These are phyloP conservation scores for Fusarium annulatum DNA, from an alignment of 2,329 filamentous ascomycete species.

Conservation along the genomic window DNA sequence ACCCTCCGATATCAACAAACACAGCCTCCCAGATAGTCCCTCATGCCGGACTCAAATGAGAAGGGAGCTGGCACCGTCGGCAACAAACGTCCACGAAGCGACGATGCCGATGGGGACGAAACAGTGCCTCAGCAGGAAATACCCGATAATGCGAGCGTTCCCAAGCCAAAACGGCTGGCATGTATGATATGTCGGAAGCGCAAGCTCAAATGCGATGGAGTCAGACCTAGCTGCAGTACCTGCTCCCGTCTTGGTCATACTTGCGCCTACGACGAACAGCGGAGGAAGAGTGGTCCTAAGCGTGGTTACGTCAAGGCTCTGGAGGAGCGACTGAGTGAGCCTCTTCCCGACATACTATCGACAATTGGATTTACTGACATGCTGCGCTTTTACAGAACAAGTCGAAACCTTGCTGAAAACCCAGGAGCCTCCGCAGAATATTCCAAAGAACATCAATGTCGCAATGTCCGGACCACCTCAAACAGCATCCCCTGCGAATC, in stretches of 20 bases:
- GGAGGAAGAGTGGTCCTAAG: conserved; percentile 94
- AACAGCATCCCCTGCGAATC: conserved; percentile 45
- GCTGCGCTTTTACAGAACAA: conserved; percentile 71
- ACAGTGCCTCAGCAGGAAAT: conserved; percentile 53
- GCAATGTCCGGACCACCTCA: conserved; percentile 45
- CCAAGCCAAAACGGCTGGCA: conserved; percentile 91
- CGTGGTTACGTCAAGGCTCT: conserved; percentile 93
- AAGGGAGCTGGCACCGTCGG: conserved; percentile 50
- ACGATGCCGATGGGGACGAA: conserved; percentile 50
- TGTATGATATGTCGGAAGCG: conserved; percentile 94
- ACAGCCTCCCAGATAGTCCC: conserved; percentile 6
- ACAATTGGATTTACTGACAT: conserved; percentile 34
- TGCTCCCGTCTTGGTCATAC: conserved; percentile 87
- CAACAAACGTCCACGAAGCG: conserved; percentile 44
- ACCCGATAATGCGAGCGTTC: conserved; percentile 67
- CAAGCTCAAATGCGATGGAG: conserved; percentile 90
- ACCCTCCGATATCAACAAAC: conserved; percentile 12
- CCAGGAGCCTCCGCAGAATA: conserved; percentile 65
- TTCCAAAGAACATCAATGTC: conserved; percentile 48
- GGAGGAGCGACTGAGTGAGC: conserved; percentile 89
- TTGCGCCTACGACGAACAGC: conserved; percentile 91
- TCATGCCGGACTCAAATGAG: conserved; percentile 54
- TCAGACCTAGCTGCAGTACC: conserved; percentile 86
- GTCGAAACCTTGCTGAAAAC: conserved; percentile 91
- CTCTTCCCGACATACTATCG: neutral